phyloP scores from a whole-genome alignment of 495 filamentous ascomycete species.

The Aspergillus incahuasiensis region DNA sequence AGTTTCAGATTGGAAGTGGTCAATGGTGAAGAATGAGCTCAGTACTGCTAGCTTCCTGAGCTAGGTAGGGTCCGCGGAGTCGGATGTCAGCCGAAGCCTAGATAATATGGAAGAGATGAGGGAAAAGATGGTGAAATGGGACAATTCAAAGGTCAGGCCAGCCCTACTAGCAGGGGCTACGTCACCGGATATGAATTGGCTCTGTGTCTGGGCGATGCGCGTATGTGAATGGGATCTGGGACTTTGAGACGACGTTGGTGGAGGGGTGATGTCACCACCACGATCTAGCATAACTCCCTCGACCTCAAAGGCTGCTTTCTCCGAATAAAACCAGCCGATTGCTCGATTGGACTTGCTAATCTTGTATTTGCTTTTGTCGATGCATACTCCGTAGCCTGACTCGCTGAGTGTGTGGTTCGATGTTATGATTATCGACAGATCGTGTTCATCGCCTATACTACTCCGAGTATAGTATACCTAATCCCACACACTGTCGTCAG shows the following conservation, averaged over 20 bases:
- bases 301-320: conserved; percentile 2
- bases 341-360: neutral
- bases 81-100: neutral
- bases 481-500: conserved; percentile 1
- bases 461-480: neutral
- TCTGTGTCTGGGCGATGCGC: neutral
- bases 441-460: neutral
- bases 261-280: conserved; percentile 12
- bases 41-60: neutral
- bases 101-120: neutral
- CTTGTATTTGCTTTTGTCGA: neutral
- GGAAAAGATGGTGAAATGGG: neutral
- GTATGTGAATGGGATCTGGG: neutral
- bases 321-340: neutral
- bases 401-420: neutral
- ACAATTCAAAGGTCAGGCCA: neutral
- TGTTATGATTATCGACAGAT: neutral
- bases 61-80: conserved; percentile 1
- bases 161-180: conserved; percentile 1
- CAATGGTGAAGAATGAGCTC: too few species aligned
- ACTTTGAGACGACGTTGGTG: neutral
- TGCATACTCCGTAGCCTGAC: neutral
- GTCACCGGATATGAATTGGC: neutral
- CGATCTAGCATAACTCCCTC: neutral
- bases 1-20: neutral